Percentiles rank a stretch among this genome's conserved stretches.
These are phyloP conservation scores for Plasmodium malariae DNA, from an alignment of 169 alveolate genomes.

Conservation along the genomic window DNA sequence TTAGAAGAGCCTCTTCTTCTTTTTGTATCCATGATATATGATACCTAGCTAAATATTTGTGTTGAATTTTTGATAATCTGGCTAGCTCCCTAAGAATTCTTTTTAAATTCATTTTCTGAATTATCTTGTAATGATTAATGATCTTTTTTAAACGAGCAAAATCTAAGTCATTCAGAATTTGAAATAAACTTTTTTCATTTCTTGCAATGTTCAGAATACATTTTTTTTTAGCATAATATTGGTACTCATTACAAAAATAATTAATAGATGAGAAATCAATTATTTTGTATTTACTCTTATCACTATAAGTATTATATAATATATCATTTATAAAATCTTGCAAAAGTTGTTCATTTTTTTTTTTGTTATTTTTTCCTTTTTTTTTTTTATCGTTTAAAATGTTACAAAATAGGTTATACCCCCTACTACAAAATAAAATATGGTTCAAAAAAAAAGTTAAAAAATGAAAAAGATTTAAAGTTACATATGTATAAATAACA, in stretches of 20 bases:
- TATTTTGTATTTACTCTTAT: slow-evolving; percentile 19
- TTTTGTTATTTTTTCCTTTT: slow-evolving; percentile 15
- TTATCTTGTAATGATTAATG: slow-evolving; percentile 36
- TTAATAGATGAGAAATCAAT: slow-evolving; percentile 18
- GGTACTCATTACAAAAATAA: slow-evolving; percentile 66
- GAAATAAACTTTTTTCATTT: slow-evolving; percentile 35
- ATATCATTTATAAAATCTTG: slow-evolving; percentile 46
- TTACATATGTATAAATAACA: slow-evolving; percentile 40
- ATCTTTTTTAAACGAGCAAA: slow-evolving; percentile 27
- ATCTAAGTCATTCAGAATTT: slow-evolving; percentile 24
- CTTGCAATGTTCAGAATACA: slow-evolving; percentile 14
- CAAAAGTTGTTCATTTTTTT: slow-evolving; percentile 52
- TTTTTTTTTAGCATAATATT: slow-evolving; percentile 49
- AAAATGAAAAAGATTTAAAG: slow-evolving; percentile 22
- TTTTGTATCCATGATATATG: slow-evolving; percentile 59
- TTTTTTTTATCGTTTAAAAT: slow-evolving; percentile 17
- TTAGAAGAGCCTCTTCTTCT: slow-evolving; percentile 21
- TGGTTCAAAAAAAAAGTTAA: slow-evolving; percentile 45
- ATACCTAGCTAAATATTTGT: slow-evolving; percentile 57
- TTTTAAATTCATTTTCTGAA: slow-evolving; percentile 51
- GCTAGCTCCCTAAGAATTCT: slow-evolving; percentile 44
- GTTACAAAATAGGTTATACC: slow-evolving; percentile 47
- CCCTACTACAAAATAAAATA: slow-evolving; percentile 53
- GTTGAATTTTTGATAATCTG: slow-evolving; percentile 55
- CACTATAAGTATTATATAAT: not conserved